phyloP scores from a whole-genome alignment of 164 flowering plant species.

The Akebia trifoliata region DNA sequence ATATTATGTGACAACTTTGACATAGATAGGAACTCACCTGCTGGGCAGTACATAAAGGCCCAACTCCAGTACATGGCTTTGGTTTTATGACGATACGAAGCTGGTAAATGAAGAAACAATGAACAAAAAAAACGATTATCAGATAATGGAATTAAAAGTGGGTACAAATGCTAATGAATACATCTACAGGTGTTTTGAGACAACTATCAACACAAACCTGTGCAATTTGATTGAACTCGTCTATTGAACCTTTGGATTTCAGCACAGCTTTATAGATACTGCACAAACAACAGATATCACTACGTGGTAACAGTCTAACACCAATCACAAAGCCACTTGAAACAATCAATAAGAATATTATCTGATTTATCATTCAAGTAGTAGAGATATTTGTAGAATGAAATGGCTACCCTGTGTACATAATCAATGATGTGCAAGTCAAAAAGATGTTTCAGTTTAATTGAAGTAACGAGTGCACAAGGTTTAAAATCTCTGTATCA shows the following conservation, averaged over 20 bases:
- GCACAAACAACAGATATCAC: constrained; percentile 20
- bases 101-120: constrained; percentile 34
- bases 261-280: constrained; percentile 70
- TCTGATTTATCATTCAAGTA: neutral
- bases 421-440: neutral
- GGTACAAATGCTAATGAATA: neutral
- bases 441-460: neutral
- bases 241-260: constrained; percentile 75
- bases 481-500: too few species aligned
- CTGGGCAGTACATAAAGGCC: constrained; percentile 82
- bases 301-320: neutral
- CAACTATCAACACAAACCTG: constrained; percentile 56
- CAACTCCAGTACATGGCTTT: constrained; percentile 69
- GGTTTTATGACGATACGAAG: constrained; percentile 84
- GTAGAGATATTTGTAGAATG: neutral
- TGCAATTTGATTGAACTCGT: constrained; percentile 88
- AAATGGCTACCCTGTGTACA: neutral
- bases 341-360: neutral
- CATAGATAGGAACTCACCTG: constrained; percentile 45
- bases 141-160: constrained; percentile 2
- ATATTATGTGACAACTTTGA: neutral
- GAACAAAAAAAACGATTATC: neutral
- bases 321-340: neutral
- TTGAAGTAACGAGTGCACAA: neutral
- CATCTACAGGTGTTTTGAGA: constrained; percentile 4